Percentiles rank a stretch among this genome's conserved stretches.
Evolutionary conservation across 768 basidiomycete species (phyloP).

Genomic region (Boletales sp.): DNA sequence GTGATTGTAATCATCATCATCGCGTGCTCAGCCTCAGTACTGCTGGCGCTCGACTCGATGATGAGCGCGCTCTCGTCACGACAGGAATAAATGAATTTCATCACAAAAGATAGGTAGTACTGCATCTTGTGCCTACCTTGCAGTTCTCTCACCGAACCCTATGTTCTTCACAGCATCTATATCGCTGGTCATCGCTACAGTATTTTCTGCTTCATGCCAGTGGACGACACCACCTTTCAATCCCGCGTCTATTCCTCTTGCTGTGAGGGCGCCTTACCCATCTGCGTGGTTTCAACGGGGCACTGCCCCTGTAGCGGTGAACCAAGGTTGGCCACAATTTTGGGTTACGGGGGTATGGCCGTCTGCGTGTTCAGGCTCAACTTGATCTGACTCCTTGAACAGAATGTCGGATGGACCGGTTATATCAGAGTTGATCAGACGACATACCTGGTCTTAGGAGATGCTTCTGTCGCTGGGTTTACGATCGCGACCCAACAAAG

Average conservation of each 20-base stretch:
- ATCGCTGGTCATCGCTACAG: constrained; percentile 1
- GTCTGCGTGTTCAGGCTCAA: neutral
- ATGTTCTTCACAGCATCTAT: neutral
- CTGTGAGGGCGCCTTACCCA: constrained; percentile 63
- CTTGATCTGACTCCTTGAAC: constrained; percentile 5
- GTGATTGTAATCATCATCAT: no score
- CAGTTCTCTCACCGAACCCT: no score
- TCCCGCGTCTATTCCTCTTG: constrained; percentile 59
- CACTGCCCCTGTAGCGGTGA: constrained; percentile 35
- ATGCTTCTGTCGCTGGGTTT: constrained; percentile 43
- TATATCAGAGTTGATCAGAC: constrained; percentile 57
- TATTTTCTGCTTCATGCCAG: constrained; percentile 29
- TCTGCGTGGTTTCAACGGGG: constrained; percentile 64
- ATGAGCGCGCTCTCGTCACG: no score
- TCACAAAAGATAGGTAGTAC: no score
- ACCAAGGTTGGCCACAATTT: constrained; percentile 57
- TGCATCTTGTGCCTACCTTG: no score
- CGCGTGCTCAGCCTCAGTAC: no score
- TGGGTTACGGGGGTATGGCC: constrained; percentile 57
- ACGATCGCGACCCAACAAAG: constrained; percentile 54
- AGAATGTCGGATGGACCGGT: constrained; percentile 66
- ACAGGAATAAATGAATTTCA: no score
- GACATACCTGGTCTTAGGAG: constrained; percentile 55
- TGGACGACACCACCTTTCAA: constrained; percentile 55
- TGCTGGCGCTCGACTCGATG: no score